Percentiles rank a stretch among this genome's conserved stretches.
Conservation (phyloP, 1,284 basidiomycete genomes). For the Cryptococcus sp. region DNA sequence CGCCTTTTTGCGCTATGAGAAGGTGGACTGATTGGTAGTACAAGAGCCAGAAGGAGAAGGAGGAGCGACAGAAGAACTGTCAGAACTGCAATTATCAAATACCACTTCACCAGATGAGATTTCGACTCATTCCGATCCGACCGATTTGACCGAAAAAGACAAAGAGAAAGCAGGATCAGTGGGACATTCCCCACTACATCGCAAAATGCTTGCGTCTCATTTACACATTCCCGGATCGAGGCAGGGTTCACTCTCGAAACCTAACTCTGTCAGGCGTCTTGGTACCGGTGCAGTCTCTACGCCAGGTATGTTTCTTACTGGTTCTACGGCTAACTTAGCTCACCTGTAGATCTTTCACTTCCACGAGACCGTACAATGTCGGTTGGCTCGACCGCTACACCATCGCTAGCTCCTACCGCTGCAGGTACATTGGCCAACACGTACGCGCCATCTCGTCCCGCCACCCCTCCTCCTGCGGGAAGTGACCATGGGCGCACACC, state of each 20-base stretch:
- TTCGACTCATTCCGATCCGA: neutral
- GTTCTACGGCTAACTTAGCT: neutral
- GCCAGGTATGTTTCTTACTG: neutral
- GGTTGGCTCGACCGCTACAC: slow-evolving; percentile 35
- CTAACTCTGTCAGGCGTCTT: slow-evolving; percentile 16
- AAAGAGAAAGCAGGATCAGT: neutral
- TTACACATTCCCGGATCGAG: slow-evolving; percentile 32
- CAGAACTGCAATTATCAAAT: neutral
- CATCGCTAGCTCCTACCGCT: slow-evolving; percentile 2
- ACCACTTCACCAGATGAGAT: neutral
- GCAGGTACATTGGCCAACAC: slow-evolving; percentile 3
- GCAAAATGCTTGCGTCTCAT: slow-evolving; percentile 35
- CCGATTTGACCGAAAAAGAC: neutral
- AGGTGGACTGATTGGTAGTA: slow-evolving; percentile 2
- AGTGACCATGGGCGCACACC: slow-evolving; percentile 49
- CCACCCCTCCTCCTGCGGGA: slow-evolving; percentile 14
- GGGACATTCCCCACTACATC: slow-evolving; percentile 7
- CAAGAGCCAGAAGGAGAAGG: slow-evolving; percentile 6
- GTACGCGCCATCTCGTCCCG: slow-evolving; percentile 11
- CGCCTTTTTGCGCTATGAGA: too few species aligned
- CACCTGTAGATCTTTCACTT: neutral
- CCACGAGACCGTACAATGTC: neutral
- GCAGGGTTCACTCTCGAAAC: slow-evolving; percentile 3
- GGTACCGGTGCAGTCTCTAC: neutral
- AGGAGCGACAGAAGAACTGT: neutral